Base-by-base conservation (phyloP, 2,329 filamentous ascomycete species). In the Exophiala xenobiotica region DNA sequence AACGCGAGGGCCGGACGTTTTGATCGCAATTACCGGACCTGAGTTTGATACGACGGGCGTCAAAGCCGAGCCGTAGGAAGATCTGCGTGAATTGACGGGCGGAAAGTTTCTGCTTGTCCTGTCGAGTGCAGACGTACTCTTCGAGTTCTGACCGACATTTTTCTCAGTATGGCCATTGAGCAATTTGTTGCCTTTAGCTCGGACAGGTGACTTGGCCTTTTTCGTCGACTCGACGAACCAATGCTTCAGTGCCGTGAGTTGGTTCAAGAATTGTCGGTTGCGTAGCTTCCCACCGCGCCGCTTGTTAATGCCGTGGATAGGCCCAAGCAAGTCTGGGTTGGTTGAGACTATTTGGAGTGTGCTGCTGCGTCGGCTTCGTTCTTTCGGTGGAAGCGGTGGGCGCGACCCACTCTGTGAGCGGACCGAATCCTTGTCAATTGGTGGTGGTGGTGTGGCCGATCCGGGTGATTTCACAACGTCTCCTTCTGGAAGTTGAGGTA, bases 341-440 rank as follows among this genome's bases (percentile, higher is more conserved):
- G 75, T 79, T 11, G 88, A 87, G 31, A 95, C 90, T 3, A 95
- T 81, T 65, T 96, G 90, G 24, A 96, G 78, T 57, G 90, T 93
- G 60, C 90, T 96, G 37, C 88, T 87, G 54, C 89, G 79, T 59
- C 88, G 87, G 53, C 87, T 83, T 57, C 83, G 84, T 59, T 96
- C 91, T 67, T 96, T 96, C 1, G 92, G 90, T 35, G 92, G 92
- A 7, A 87, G 88, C 33, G 88, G 83, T 54, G 87, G 84, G 54
- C 86, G 78, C 23, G 89, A 90, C 9, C 90, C 90, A 63, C 88
- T 90, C 18, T 79, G 79, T 14, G 87, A 91, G 26, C 88, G 81
- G 46, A 87, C 75, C 4, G 85, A 86, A 64, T 90, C 85, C 65
- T 92, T 92, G 64, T 93, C 88, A 45, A 92, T 75, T 0, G 89